A percentile compares a stretch with the other conserved stretches of the same genome.
Evolutionary conservation across 176 grass and related monocot genomes (phyloP).

Genomic region (Phoenix roebelenii): DNA sequence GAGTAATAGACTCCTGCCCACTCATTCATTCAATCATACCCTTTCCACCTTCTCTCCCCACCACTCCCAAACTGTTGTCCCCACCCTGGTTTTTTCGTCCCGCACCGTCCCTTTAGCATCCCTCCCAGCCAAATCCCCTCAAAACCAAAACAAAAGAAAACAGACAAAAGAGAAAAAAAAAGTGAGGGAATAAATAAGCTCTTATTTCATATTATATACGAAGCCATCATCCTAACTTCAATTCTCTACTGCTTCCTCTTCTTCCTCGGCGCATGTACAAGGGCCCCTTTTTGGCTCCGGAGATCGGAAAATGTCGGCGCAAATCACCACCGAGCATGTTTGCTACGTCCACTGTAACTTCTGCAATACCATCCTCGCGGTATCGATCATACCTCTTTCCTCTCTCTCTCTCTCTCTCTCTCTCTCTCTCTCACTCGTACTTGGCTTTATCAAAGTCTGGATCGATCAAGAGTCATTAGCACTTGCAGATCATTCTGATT

Average conservation of each 20-base stretch:
- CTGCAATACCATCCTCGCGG: constrained; percentile 65
- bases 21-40: constrained; percentile 19
- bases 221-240: constrained; percentile 16
- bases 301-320: constrained; percentile 30
- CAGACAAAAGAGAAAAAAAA: too few species aligned
- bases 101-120: constrained; percentile 17
- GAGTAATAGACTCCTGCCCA: constrained; percentile 2
- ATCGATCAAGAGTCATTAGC: too few species aligned
- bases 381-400: constrained; percentile 6
- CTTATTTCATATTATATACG: too few species aligned
- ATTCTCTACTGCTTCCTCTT: constrained; percentile 4
- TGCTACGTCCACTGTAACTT: constrained; percentile 76
- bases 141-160: constrained; percentile 11
- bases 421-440: not conserved
- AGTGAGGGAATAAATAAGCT: too few species aligned
- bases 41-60: not conserved
- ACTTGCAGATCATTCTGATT: too few species aligned
- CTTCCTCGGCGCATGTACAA: not conserved
- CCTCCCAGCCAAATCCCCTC: constrained; percentile 24
- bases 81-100: constrained; percentile 18
- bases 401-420: not conserved
- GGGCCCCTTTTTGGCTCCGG: not conserved
- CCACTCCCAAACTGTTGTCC: constrained; percentile 8
- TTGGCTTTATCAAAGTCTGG: too few species aligned
- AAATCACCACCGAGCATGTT: constrained; percentile 42